These are phyloP conservation scores for Apophysomyces variabilis DNA, from an alignment of 371 early-diverging fungal genomes.

Conservation along the genomic window DNA sequence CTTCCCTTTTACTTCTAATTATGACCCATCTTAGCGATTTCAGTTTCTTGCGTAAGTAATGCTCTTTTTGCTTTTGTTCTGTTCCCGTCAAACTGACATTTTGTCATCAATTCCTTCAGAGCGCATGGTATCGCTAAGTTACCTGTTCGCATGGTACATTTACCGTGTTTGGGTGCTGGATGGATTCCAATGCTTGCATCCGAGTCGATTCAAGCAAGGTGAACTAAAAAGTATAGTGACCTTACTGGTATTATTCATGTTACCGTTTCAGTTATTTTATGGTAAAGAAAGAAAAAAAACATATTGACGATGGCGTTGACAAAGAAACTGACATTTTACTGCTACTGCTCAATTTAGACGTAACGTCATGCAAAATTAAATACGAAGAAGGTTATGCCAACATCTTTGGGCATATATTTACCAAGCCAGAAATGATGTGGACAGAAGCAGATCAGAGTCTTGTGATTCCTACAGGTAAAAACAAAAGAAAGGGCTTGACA, in stretches of 20 bases:
- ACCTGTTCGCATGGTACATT: conserved; percentile 42
- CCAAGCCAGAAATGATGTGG: conserved; percentile 51
- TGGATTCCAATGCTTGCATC: conserved; percentile 39
- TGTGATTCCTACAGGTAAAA: conserved; percentile 46
- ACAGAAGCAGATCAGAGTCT: conserved; percentile 40
- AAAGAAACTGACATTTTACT: not conserved
- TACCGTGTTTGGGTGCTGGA: conserved; percentile 47
- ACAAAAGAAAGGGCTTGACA: not conserved
- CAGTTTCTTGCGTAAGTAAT: conserved; percentile 19
- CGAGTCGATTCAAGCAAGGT: conserved; percentile 43
- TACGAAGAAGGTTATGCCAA: conserved; percentile 54
- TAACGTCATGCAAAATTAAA: conserved; percentile 51
- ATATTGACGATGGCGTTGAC: no score
- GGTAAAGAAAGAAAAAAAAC: conserved; percentile 22
- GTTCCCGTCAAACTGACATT: not conserved
- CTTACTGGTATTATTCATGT: conserved; percentile 43
- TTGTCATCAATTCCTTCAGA: conserved; percentile 25
- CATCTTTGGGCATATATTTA: conserved; percentile 35
- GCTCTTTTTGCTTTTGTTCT: not conserved
- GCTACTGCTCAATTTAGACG: conserved; percentile 22
- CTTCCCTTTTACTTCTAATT: not conserved
- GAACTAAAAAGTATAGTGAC: conserved; percentile 57
- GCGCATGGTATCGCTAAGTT: conserved; percentile 43
- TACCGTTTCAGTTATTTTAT: conserved; percentile 57
- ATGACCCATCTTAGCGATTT: conserved; percentile 25